A percentile compares a stretch with the other conserved stretches of the same genome.
phyloP scores from a whole-genome alignment of 495 filamentous ascomycete genomes.

The Aspergillus steynii region DNA sequence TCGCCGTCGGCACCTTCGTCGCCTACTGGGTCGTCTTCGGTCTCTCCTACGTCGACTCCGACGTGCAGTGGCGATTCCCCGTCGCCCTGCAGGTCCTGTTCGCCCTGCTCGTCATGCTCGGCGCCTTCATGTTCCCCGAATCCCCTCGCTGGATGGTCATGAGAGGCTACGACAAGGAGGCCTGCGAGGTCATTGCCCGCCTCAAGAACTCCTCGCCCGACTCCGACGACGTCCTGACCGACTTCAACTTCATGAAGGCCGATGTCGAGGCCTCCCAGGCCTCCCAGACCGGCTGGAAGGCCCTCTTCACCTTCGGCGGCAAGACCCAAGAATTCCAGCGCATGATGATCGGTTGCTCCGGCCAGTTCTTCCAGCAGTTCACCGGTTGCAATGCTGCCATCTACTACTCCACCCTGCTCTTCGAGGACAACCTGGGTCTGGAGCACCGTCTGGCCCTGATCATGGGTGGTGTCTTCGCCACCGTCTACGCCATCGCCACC shows the following conservation, averaged over 20 bases:
- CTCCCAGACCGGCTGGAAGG: constrained; percentile 17
- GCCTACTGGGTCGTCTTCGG: constrained; percentile 41
- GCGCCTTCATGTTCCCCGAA: constrained; percentile 49
- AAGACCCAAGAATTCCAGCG: constrained; percentile 24
- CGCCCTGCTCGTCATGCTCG: constrained; percentile 32
- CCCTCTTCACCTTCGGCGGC: constrained; percentile 17
- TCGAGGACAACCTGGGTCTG: constrained; percentile 19
- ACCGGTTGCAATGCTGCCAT: constrained; percentile 25
- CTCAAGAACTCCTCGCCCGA: constrained; percentile 21
- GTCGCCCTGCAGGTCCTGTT: constrained; percentile 43
- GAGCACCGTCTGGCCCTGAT: constrained; percentile 13
- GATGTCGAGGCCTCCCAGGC: constrained; percentile 17
- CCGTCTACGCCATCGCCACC: constrained; percentile 42
- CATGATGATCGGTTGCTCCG: constrained; percentile 24
- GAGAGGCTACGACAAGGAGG: constrained; percentile 9
- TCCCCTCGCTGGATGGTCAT: constrained; percentile 27
- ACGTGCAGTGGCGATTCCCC: constrained; percentile 48
- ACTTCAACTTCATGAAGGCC: constrained; percentile 35
- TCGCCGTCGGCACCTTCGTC: constrained; percentile 48
- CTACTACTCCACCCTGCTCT: constrained; percentile 23
- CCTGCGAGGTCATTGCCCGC: constrained; percentile 30
- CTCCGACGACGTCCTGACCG: constrained; percentile 25
- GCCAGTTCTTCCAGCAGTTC: constrained; percentile 37
- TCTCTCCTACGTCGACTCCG: constrained; percentile 34
- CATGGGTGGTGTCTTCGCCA: constrained; percentile 30